phyloP scores from a whole-genome alignment of 768 basidiomycete species.

The Phaffia tasmanica region DNA sequence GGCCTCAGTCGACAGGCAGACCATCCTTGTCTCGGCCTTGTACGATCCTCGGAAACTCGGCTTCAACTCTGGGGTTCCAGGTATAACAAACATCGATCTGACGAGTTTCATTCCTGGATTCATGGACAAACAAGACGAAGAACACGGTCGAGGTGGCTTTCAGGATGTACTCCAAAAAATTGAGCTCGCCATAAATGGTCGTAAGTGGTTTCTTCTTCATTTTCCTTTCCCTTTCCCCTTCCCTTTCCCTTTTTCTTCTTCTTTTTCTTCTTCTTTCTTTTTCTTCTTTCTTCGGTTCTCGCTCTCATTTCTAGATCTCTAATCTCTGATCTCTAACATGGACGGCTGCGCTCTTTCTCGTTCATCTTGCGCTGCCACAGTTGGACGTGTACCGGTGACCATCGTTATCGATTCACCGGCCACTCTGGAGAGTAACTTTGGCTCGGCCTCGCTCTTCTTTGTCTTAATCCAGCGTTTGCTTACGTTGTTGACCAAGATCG shows the following conservation, averaged over 20 bases:
- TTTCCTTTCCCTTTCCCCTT: not conserved
- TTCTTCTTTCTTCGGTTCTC: not conserved
- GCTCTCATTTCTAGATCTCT: too few species aligned
- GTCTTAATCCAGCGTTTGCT: conserved; percentile 14
- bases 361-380: conserved; percentile 2
- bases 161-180: conserved; percentile 7
- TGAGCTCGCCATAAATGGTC: not conserved
- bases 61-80: not conserved
- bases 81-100: conserved; percentile 12
- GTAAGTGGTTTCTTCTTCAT: not conserved
- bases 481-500: not conserved
- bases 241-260: not conserved
- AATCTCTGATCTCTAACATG: too few species aligned
- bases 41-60: conserved; percentile 9
- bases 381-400: conserved; percentile 40
- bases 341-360: too few species aligned
- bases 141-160: not conserved
- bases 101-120: conserved; percentile 6
- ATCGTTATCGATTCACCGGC: conserved; percentile 65
- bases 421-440: conserved; percentile 51
- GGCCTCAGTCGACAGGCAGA: not conserved
- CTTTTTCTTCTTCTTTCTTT: not conserved
- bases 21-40: conserved; percentile 3
- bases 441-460: conserved; percentile 42
- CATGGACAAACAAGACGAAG: not conserved